phyloP scores from a whole-genome alignment of 768 basidiomycete species.

The Tricholomella constricta region DNA sequence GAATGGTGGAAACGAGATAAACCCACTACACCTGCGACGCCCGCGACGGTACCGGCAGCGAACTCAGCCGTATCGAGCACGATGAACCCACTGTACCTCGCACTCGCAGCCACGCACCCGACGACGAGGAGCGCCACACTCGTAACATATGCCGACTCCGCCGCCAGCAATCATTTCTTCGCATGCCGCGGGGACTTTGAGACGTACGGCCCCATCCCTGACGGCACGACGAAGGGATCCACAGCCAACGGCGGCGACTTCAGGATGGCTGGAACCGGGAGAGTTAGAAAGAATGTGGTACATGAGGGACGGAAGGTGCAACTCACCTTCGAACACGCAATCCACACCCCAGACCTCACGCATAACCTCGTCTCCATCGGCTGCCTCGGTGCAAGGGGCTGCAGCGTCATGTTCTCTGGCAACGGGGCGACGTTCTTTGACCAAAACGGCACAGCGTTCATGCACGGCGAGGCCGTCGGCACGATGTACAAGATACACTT shows the following conservation, averaged over 20 bases:
- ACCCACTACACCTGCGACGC: background rate
- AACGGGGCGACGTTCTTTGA: background rate
- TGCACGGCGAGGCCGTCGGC: background rate
- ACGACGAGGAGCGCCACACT: background rate
- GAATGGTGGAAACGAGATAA: background rate
- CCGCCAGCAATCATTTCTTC: background rate
- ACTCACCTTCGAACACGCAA: constrained; percentile 2
- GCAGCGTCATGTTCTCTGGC: background rate
- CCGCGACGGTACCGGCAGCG: background rate
- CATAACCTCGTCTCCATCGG: constrained; percentile 8
- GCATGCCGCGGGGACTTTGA: background rate
- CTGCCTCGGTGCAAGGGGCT: background rate
- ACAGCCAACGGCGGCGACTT: background rate
- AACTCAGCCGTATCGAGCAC: background rate
- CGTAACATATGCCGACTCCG: background rate
- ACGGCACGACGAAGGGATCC: background rate
- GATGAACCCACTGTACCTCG: background rate
- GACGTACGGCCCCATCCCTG: background rate
- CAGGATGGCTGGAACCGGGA: background rate
- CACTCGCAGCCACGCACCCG: no score
- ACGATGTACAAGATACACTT: background rate
- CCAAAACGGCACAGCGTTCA: background rate
- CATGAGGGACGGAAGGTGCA: background rate
- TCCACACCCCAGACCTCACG: background rate
- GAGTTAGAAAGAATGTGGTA: background rate